Evolutionary conservation across 768 basidiomycete species (phyloP).

Genomic region (Podaxis sp.): DNA sequence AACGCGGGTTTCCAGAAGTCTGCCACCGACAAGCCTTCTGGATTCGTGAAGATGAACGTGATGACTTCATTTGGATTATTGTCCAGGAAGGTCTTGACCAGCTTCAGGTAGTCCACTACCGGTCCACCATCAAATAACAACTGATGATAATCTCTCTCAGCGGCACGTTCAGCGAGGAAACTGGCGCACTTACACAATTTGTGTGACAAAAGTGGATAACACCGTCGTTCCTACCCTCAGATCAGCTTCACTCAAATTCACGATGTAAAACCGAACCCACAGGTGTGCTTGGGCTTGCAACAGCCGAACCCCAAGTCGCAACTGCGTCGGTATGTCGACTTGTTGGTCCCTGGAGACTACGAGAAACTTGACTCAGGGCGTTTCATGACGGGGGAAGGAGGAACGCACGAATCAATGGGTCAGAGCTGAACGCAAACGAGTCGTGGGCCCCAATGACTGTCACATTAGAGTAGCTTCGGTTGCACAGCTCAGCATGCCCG

Average conservation of each 20-base stretch:
- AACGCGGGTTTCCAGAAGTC: constrained; percentile 55
- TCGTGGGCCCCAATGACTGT: constrained; percentile 55
- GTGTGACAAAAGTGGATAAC: constrained; percentile 70
- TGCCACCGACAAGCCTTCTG: constrained; percentile 50
- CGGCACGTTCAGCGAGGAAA: background rate
- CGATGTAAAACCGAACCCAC: constrained; percentile 22
- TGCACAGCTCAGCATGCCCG: constrained; percentile 63
- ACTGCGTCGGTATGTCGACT: constrained; percentile 48
- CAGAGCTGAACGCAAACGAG: constrained; percentile 50
- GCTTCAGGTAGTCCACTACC: constrained; percentile 47
- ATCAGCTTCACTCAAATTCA: background rate
- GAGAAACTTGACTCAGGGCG: background rate
- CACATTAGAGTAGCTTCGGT: constrained; percentile 51
- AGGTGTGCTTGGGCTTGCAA: constrained; percentile 59
- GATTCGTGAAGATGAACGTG: constrained; percentile 68
- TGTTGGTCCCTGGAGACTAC: constrained; percentile 51
- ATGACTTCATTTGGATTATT: constrained; percentile 66
- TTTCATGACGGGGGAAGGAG: background rate
- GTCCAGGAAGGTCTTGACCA: constrained; percentile 55
- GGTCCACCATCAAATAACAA: constrained; percentile 55
- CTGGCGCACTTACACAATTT: constrained; percentile 39
- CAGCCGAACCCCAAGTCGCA: constrained; percentile 52
- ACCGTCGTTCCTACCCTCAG: constrained; percentile 31
- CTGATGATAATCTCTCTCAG: constrained; percentile 21
- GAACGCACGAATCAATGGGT: constrained; percentile 45